These are phyloP conservation scores for Triangularia setosa DNA, from an alignment of 2,329 filamentous ascomycete genomes.

Conservation along the genomic window DNA sequence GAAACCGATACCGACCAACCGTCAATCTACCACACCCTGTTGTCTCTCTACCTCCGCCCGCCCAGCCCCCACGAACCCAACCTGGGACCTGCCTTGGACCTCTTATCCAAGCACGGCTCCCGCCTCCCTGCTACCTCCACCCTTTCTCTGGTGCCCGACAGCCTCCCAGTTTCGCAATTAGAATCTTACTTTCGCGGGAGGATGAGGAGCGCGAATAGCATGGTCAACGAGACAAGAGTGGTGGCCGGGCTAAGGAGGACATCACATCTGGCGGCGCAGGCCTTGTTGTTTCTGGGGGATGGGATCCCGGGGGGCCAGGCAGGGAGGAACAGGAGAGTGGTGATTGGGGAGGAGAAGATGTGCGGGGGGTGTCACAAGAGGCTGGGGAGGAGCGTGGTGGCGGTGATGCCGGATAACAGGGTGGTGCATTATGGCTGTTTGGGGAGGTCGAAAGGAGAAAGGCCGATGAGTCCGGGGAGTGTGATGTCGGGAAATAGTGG, in stretches of 20 bases:
- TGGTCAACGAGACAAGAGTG: slow-evolving; percentile 76
- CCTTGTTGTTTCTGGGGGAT: slow-evolving; percentile 69
- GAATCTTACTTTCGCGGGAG: slow-evolving; percentile 89
- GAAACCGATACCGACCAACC: slow-evolving; percentile 49
- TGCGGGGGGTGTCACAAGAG: slow-evolving; percentile 93
- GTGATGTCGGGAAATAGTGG: neutral
- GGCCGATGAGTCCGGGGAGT: slow-evolving; percentile 5
- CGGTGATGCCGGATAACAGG: slow-evolving; percentile 78
- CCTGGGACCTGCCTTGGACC: slow-evolving; percentile 73
- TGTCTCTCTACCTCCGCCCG: slow-evolving; percentile 84
- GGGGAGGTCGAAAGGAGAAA: slow-evolving; percentile 34
- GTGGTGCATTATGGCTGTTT: slow-evolving; percentile 82
- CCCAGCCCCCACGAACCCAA: slow-evolving; percentile 67
- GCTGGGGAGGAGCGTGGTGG: slow-evolving; percentile 84
- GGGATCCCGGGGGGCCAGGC: slow-evolving; percentile 49
- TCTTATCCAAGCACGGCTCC: slow-evolving; percentile 90
- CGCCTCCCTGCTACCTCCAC: slow-evolving; percentile 85
- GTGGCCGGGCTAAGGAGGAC: slow-evolving; percentile 73
- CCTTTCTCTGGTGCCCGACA: slow-evolving; percentile 76
- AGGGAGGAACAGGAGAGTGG: slow-evolving; percentile 62
- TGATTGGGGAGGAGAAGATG: slow-evolving; percentile 81
- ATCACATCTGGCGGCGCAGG: slow-evolving; percentile 73
- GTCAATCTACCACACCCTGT: slow-evolving; percentile 87
- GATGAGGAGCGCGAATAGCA: slow-evolving; percentile 79
- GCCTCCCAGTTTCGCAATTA: slow-evolving; percentile 72